These are phyloP conservation scores for Cryptococcus deneoformans DNA, from an alignment of 1,284 basidiomycete genomes.

Conservation along the genomic window DNA sequence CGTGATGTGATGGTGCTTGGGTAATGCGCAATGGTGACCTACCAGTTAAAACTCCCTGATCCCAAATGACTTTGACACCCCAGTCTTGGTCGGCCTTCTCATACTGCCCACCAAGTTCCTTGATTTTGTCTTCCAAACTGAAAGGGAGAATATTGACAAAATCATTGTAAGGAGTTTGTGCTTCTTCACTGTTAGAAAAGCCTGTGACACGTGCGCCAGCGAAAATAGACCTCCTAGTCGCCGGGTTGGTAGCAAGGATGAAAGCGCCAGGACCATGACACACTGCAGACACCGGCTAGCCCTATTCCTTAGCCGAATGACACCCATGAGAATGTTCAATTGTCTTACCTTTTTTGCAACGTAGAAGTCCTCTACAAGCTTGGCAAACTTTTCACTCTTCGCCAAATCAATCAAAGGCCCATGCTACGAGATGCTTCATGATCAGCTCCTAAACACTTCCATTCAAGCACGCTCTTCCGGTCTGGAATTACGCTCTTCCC, in stretches of 20 bases:
- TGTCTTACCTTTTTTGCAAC: constrained; percentile 25
- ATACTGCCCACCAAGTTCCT: constrained; percentile 62
- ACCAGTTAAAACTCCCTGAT: constrained; percentile 52
- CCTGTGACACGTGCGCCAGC: constrained; percentile 60
- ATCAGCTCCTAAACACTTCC: background rate
- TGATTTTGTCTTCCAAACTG: constrained; percentile 63
- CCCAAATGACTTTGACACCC: constrained; percentile 54
- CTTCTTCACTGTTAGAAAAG: constrained; percentile 71
- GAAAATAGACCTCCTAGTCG: constrained; percentile 62
- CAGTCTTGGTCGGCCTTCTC: constrained; percentile 57
- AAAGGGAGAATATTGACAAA: constrained; percentile 57
- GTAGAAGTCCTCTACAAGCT: constrained; percentile 63
- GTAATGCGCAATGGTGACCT: constrained; percentile 1
- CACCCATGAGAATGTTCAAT: too few species aligned
- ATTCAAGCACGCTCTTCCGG: too few species aligned
- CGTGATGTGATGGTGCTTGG: too few species aligned
- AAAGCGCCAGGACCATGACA: constrained; percentile 68
- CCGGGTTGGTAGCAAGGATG: constrained; percentile 58
- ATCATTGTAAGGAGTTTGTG: constrained; percentile 44
- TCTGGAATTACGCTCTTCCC: too few species aligned
- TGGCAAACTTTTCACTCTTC: constrained; percentile 58
- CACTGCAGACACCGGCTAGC: constrained; percentile 55
- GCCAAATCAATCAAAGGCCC: constrained; percentile 69
- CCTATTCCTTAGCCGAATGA: too few species aligned
- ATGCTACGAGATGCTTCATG: constrained; percentile 49